Percentiles rank a stretch among this genome's conserved stretches.
These are phyloP conservation scores for Glebionis coronaria DNA, from an alignment of 129 eudicot species.

Conservation along the genomic window DNA sequence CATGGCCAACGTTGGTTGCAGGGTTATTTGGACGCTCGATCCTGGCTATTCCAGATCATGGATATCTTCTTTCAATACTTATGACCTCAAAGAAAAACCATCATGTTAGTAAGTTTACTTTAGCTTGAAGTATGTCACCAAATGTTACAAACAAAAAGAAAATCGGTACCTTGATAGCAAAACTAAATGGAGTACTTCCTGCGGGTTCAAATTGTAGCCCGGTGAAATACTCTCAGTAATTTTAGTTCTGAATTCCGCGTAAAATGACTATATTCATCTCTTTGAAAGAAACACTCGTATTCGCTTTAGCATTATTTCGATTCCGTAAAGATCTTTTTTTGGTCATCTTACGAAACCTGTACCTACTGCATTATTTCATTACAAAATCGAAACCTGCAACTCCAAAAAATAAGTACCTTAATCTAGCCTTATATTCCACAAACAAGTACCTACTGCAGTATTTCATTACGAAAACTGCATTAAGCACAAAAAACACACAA, in stretches of 20 bases:
- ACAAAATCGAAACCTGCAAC: no score
- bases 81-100: slow-evolving; percentile 46
- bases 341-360: no score
- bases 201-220: slow-evolving; percentile 98
- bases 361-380: no score
- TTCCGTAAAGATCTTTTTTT: no score
- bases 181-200: slow-evolving; percentile 85
- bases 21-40: slow-evolving; percentile 68
- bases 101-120: background rate
- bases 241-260: slow-evolving; percentile 92
- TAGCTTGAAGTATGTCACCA: background rate
- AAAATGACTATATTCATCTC: no score
- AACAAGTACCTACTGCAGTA: no score
- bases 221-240: slow-evolving; percentile 89
- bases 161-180: slow-evolving; percentile 69
- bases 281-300: no score
- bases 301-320: no score
- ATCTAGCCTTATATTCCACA: no score
- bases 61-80: slow-evolving; percentile 91
- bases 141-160: slow-evolving; percentile 13
- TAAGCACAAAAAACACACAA: no score
- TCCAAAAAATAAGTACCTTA: no score
- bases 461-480: no score
- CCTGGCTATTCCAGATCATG: slow-evolving; percentile 99
- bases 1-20: slow-evolving; percentile 95